A percentile compares a stretch with the other conserved stretches of the same genome.
phyloP scores from a whole-genome alignment of 2,329 filamentous ascomycete genomes.

The Fusarium succisae region DNA sequence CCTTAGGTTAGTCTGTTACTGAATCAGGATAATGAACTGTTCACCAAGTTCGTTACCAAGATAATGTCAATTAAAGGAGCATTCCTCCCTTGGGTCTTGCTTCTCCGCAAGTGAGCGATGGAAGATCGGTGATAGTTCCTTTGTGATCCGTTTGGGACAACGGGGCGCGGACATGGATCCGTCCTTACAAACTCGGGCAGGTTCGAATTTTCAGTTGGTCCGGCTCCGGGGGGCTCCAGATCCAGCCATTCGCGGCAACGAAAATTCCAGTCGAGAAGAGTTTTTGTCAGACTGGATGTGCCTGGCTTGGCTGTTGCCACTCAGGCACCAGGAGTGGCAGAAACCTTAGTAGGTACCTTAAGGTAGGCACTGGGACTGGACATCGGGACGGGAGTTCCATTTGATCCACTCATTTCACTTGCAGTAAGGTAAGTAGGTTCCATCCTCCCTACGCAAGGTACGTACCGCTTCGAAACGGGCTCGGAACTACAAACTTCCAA shows the following conservation, averaged over 20 bases:
- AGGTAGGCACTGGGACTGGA: background rate
- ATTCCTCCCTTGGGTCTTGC: background rate
- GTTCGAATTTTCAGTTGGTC: slow-evolving; percentile 9
- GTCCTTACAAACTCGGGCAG: background rate
- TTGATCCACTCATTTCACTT: background rate
- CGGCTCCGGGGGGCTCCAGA: slow-evolving; percentile 4
- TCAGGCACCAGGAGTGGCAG: slow-evolving; percentile 4
- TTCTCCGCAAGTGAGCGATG: background rate
- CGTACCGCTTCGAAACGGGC: background rate
- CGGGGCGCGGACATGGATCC: background rate
- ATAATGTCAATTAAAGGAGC: background rate
- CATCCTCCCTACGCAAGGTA: background rate
- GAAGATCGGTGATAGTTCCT: background rate
- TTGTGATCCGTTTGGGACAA: slow-evolving; percentile 1
- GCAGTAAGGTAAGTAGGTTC: no score
- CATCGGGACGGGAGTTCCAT: background rate
- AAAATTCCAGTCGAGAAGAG: slow-evolving; percentile 26
- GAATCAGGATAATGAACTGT: background rate
- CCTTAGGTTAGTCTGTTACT: background rate
- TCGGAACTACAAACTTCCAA: slow-evolving; percentile 24
- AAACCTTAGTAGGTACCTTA: background rate
- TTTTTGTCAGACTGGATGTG: background rate
- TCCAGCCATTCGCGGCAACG: slow-evolving; percentile 17
- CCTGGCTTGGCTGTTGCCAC: slow-evolving; percentile 2
- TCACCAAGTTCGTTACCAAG: background rate